phyloP scores from a whole-genome alignment of 805 yeast species.

The Debaryomyces castellii region DNA sequence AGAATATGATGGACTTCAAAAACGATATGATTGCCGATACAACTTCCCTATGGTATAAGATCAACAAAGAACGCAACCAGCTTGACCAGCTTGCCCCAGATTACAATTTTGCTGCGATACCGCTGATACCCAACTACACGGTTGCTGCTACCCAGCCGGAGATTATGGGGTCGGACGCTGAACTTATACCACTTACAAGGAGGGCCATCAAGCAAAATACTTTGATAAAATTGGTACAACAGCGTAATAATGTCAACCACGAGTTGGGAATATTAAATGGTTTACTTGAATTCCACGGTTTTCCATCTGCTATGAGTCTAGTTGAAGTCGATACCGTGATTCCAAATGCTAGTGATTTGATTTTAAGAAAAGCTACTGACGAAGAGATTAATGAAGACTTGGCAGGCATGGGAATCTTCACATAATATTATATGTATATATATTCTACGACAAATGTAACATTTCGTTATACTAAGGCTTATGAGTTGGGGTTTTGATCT shows the following conservation, averaged over 20 bases:
- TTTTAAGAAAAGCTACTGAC: conserved; percentile 57
- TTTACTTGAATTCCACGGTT: conserved; percentile 62
- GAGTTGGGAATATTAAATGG: conserved; percentile 75
- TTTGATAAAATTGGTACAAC: conserved; percentile 50
- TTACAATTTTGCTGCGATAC: conserved; percentile 47
- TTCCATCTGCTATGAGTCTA: conserved; percentile 73
- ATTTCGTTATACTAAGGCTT: too few species aligned
- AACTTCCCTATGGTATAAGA: conserved; percentile 87
- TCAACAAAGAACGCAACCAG: conserved; percentile 82
- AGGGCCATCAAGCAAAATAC: conserved; percentile 37
- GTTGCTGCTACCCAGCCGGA: conserved; percentile 12
- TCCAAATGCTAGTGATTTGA: conserved; percentile 27
- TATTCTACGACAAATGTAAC: too few species aligned
- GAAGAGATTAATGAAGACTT: conserved; percentile 79
- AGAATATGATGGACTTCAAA: conserved; percentile 65
- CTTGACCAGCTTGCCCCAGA: conserved; percentile 66
- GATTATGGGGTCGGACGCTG: conserved; percentile 1
- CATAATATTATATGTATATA: conserved; percentile 4
- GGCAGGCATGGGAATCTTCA: conserved; percentile 54
- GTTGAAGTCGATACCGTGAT: conserved; percentile 22
- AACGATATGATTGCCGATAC: conserved; percentile 64
- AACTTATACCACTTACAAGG: conserved; percentile 22
- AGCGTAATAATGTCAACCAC: conserved; percentile 62
- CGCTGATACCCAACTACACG: conserved; percentile 24
- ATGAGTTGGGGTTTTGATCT: too few species aligned